Percentiles rank a stretch among this genome's conserved stretches.
phyloP scores from a whole-genome alignment of 108 stramenopile species.

The Nitzschia sp. region DNA sequence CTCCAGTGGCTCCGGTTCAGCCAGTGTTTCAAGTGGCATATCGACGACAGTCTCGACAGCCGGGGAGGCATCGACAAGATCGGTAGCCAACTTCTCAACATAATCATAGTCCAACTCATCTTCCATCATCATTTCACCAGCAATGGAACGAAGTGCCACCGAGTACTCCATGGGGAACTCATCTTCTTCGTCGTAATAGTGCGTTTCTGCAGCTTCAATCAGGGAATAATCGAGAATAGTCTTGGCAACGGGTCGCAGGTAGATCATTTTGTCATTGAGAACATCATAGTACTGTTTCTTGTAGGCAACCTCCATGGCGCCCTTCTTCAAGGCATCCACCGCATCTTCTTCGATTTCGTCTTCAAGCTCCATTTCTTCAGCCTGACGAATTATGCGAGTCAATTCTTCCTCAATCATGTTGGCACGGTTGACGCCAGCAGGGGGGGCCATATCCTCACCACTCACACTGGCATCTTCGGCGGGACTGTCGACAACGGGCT shows the following conservation, averaged over 20 bases:
- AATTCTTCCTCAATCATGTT: conserved; percentile 11
- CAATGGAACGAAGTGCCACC: conserved; percentile 22
- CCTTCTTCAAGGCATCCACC: conserved; percentile 8
- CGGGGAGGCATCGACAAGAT: background rate
- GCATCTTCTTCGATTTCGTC: conserved; percentile 20
- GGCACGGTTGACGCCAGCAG: background rate
- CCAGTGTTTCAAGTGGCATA: too few species aligned
- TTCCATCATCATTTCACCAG: background rate
- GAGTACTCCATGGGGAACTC: conserved; percentile 23
- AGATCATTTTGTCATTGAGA: conserved; percentile 3
- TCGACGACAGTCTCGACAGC: too few species aligned
- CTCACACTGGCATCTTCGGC: background rate
- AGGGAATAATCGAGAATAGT: conserved; percentile 3
- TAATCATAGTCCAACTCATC: conserved; percentile 16
- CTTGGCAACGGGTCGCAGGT: conserved; percentile 9
- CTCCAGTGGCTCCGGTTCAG: too few species aligned
- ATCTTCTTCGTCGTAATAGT: conserved; percentile 8
- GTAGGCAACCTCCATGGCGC: conserved; percentile 17
- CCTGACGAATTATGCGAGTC: conserved; percentile 3
- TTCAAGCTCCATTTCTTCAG: conserved; percentile 29
- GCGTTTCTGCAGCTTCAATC: conserved; percentile 1
- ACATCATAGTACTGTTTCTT: conserved; percentile 21
- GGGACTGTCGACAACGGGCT: too few species aligned
- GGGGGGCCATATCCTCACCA: background rate
- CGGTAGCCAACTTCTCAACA: conserved; percentile 15